Conservation (phyloP, 495 filamentous ascomycete genomes). For the Pyrenula aspistea region DNA sequence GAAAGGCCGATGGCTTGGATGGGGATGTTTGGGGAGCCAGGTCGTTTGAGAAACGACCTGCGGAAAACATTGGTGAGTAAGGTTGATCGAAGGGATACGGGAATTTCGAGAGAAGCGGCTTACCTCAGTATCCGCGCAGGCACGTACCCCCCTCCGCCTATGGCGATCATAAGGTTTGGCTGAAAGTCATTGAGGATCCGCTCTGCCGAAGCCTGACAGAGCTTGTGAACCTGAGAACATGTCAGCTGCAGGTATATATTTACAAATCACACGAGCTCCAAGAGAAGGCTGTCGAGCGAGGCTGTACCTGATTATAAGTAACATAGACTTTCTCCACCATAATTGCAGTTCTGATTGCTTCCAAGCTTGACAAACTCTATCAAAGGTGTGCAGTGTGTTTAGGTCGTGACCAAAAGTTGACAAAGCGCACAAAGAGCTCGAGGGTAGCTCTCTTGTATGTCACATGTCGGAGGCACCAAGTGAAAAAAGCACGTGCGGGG, state of each 20-base stretch:
- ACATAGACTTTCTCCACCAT: slow-evolving; percentile 90
- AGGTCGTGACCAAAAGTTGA: background rate
- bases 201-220: slow-evolving; percentile 76
- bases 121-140: slow-evolving; percentile 90
- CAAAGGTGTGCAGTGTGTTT: background rate
- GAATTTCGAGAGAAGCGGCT: background rate
- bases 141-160: slow-evolving; percentile 94
- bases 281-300: slow-evolving; percentile 1
- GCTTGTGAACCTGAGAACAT: slow-evolving; percentile 71
- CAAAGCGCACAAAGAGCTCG: background rate
- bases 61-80: background rate
- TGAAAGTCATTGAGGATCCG: slow-evolving; percentile 72
- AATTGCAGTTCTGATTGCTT: slow-evolving; percentile 10
- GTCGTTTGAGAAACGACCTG: slow-evolving; percentile 86
- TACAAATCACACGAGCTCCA: too few relatives aligned
- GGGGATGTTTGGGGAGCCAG: slow-evolving; percentile 84
- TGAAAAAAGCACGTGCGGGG: background rate
- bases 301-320: slow-evolving; percentile 89
- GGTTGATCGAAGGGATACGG: too few relatives aligned
- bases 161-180: slow-evolving; percentile 96
- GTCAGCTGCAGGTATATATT: background rate
- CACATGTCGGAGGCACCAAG: background rate
- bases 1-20: slow-evolving; percentile 99
- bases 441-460: background rate
- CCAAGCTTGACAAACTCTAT: background rate